Evolutionary conservation across 768 basidiomycete species (phyloP).

Genomic region (Sutorius australiensis): DNA sequence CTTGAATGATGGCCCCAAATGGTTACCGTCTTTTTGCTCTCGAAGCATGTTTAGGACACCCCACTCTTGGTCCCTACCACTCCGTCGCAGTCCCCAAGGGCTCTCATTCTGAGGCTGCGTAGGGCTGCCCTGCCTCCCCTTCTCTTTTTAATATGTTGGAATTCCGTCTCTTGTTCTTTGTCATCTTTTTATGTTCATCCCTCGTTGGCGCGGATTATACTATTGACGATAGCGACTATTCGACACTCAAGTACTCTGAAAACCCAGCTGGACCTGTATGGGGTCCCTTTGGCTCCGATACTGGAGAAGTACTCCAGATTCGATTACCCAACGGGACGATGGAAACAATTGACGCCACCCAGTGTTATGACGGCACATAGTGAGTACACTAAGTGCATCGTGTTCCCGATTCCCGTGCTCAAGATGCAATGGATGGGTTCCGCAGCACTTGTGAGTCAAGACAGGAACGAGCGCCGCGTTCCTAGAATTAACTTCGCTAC

Average conservation of each 20-base stretch:
- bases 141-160: slow-evolving; percentile 8
- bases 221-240: slow-evolving; percentile 28
- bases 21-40: background rate
- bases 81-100: slow-evolving; percentile 2
- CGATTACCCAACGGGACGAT: slow-evolving; percentile 27
- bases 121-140: background rate
- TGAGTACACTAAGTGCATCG: slow-evolving; percentile 9
- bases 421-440: background rate
- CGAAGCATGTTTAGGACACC: background rate
- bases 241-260: slow-evolving; percentile 22
- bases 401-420: background rate
- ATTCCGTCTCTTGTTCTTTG: background rate
- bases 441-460: slow-evolving; percentile 23
- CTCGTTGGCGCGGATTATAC: slow-evolving; percentile 23
- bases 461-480: background rate
- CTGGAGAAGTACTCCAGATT: slow-evolving; percentile 17
- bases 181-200: background rate
- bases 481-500: background rate
- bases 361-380: slow-evolving; percentile 26
- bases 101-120: background rate
- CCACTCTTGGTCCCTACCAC: slow-evolving; percentile 2
- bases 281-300: slow-evolving; percentile 24
- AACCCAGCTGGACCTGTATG: slow-evolving; percentile 28
- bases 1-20: background rate
- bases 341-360: slow-evolving; percentile 19